phyloP scores from a whole-genome alignment of 192 early-diverging fungal species.

The Chytriomyces sp. region DNA sequence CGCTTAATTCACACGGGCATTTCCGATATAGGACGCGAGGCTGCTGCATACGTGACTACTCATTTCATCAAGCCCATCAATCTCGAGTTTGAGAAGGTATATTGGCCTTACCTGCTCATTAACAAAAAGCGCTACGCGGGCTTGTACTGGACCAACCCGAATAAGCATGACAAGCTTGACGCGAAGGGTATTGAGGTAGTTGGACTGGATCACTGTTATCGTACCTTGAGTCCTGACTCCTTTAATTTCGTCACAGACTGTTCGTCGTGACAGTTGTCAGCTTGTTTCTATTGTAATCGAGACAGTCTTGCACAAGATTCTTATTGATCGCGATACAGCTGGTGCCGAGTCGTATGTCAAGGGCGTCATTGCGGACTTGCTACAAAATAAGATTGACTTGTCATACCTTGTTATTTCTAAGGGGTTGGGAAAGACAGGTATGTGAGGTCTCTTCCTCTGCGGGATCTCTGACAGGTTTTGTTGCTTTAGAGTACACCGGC shows the following conservation, averaged over 20 bases:
- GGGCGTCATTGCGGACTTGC: constrained; percentile 82
- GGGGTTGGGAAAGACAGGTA: constrained; percentile 84
- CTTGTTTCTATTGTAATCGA: constrained; percentile 91
- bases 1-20: neutral
- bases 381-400: constrained; percentile 97
- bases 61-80: constrained; percentile 93
- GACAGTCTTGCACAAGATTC: constrained; percentile 84
- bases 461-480: neutral
- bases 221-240: neutral
- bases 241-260: constrained; percentile 73
- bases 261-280: constrained; percentile 93
- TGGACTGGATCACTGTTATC: neutral
- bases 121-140: constrained; percentile 99
- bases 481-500: constrained; percentile 75
- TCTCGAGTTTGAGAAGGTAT: constrained; percentile 99
- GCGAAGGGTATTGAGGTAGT: constrained; percentile 1
- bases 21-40: constrained; percentile 61
- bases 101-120: constrained; percentile 95
- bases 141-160: constrained; percentile 93
- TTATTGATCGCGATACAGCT: constrained; percentile 84
- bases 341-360: constrained; percentile 92
- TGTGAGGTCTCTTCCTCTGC: constrained; percentile 3
- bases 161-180: constrained; percentile 77
- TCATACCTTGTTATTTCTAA: constrained; percentile 97
- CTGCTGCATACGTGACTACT: constrained; percentile 81